Conservation (phyloP, 495 filamentous ascomycete genomes). For the Cairneyella variabilis region DNA sequence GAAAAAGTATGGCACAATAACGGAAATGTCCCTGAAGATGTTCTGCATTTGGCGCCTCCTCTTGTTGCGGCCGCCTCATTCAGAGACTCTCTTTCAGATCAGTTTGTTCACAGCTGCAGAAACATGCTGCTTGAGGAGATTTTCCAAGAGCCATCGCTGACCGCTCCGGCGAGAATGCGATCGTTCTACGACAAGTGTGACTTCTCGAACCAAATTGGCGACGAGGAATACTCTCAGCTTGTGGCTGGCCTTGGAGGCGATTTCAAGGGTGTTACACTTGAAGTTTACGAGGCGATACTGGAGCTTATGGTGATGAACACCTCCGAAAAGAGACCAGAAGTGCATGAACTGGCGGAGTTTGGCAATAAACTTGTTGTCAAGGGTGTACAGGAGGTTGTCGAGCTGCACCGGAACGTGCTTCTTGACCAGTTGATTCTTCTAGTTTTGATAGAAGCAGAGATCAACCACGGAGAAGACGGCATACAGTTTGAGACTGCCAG, state of each 20-base stretch:
- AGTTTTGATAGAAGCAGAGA: constrained; percentile 75
- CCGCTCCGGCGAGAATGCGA: constrained; percentile 65
- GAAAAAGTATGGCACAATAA: constrained; percentile 66
- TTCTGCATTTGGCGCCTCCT: constrained; percentile 12
- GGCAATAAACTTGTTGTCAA: constrained; percentile 69
- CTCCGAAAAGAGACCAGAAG: constrained; percentile 31
- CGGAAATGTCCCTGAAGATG: background rate
- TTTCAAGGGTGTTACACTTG: constrained; percentile 49
- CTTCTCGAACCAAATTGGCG: constrained; percentile 67
- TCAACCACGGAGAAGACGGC: constrained; percentile 61
- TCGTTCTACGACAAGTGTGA: constrained; percentile 67
- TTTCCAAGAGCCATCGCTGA: constrained; percentile 61
- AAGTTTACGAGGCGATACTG: constrained; percentile 46
- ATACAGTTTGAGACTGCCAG: constrained; percentile 62
- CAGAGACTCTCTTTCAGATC: constrained; percentile 53
- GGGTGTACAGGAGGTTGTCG: constrained; percentile 73
- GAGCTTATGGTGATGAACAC: constrained; percentile 34
- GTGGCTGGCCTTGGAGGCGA: constrained; percentile 53
- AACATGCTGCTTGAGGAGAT: constrained; percentile 62
- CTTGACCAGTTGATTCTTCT: constrained; percentile 80
- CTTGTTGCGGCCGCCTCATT: constrained; percentile 22
- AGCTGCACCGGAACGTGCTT: constrained; percentile 62
- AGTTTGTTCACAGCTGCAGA: constrained; percentile 55
- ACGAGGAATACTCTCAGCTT: constrained; percentile 58
- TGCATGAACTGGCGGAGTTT: constrained; percentile 56